Evolutionary conservation across 2,329 filamentous ascomycete genomes (phyloP), one percentile per base, ranked within the genome.

Genomic region (Fusarium sp.): DNA sequence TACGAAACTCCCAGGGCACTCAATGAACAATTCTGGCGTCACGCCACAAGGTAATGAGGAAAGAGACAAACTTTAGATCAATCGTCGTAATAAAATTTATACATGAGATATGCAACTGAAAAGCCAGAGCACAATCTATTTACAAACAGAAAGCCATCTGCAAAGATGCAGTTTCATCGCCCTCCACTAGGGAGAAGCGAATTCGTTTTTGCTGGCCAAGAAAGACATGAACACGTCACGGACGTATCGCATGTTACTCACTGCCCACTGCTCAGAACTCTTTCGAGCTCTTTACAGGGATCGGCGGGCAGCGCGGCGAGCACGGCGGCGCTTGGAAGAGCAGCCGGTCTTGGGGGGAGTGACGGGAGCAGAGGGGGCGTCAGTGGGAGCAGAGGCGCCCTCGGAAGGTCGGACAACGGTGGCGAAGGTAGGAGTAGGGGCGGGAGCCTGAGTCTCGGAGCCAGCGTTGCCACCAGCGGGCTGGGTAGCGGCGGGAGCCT

Each of bases 111-210:
- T 69, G 60, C 44, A 62, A 50, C 74, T 63, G 70, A 65, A 72
- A 72, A 46, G 50, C 20, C 69, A 75, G 65, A 50, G 46, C 74
- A 74, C 58, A 68, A 71, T 76, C 74, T 76, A 76, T 76, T 65
- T 76, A 76, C 68, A 74, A 72, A 76, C 69, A 75, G 73, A 71
- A 76, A 71, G 53, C 55, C 63, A 68, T 75, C 62, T 74, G 57
- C 33, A 53, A 39, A 62, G 70, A 68, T 68, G 72, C 61, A 58
- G 58, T 64, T 63, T 53, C 62, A 57, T 54, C 53, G 47, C 74
- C 29, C 31, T 74, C 71, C 71, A 47, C 71, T 73, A 35, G 68
- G 68, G 68, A 73, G 55, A 29, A 49, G 58, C 49, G 46, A 75
- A 60, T 65, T 41, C 36, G 54, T 31, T 46, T 44, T 52, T 46